Percentiles rank a stretch among this genome's conserved stretches.
phyloP scores from a whole-genome alignment of 495 filamentous ascomycete species.

The Neurospora tetrasperma region DNA sequence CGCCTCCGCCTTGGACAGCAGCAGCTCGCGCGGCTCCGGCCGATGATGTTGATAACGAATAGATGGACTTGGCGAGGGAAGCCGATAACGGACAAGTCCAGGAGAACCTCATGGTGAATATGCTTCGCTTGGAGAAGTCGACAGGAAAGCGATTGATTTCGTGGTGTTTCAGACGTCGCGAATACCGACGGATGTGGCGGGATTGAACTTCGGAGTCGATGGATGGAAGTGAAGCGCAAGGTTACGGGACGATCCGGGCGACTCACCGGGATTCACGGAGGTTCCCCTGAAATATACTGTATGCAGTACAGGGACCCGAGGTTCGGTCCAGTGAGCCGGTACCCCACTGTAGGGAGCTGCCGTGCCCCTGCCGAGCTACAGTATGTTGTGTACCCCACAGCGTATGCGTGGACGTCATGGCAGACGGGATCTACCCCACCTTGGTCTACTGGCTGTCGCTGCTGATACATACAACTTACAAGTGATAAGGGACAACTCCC shows the following conservation, averaged over 20 bases:
- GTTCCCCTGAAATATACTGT: not conserved
- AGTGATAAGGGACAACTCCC: too few species aligned
- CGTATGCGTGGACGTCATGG: not conserved
- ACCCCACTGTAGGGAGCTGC: not conserved
- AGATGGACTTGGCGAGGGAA: not conserved
- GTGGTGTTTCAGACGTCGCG: not conserved
- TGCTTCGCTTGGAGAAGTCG: not conserved
- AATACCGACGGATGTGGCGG: not conserved
- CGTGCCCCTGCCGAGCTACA: not conserved
- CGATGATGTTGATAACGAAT: not conserved
- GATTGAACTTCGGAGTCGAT: not conserved
- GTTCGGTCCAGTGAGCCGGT: not conserved
- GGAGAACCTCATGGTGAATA: too few species aligned
- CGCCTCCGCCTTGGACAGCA: not conserved
- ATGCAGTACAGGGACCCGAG: not conserved
- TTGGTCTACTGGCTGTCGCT: too few species aligned
- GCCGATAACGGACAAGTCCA: not conserved
- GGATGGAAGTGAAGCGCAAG: not conserved
- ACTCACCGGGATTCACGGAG: not conserved
- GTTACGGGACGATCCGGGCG: not conserved
- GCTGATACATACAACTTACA: too few species aligned
- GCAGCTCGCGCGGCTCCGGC: slow-evolving; percentile 2
- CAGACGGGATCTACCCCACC: not conserved
- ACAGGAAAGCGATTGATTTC: not conserved
- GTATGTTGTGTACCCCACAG: not conserved